Evolutionary conservation across 2,329 filamentous ascomycete genomes (phyloP).

Genomic region (Alternaria burnsii): DNA sequence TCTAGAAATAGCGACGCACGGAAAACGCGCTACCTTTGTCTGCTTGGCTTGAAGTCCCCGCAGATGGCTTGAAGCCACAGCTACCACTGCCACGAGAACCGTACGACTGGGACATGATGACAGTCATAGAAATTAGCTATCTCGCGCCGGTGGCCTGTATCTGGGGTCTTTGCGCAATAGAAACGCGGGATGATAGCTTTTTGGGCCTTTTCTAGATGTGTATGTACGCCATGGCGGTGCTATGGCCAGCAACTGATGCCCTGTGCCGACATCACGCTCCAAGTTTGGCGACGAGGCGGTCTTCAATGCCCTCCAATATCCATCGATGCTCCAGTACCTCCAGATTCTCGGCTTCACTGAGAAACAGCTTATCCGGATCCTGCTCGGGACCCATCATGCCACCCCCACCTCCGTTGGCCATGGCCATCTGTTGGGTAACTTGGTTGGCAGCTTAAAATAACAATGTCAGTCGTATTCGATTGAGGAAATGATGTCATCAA

Average conservation of each 20-base stretch:
- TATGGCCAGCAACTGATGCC: slow-evolving; percentile 14
- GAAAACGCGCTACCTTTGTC: neutral
- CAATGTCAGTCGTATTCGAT: slow-evolving; percentile 38
- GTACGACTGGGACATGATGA: slow-evolving; percentile 31
- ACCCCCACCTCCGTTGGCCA: slow-evolving; percentile 76
- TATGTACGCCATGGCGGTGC: slow-evolving; percentile 19
- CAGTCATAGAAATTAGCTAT: slow-evolving; percentile 42
- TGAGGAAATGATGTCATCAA: slow-evolving; percentile 22
- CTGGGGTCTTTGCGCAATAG: slow-evolving; percentile 23
- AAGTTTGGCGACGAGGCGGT: slow-evolving; percentile 72
- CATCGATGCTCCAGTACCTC: slow-evolving; percentile 95
- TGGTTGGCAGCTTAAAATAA: slow-evolving; percentile 79
- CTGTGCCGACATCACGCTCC: slow-evolving; percentile 26
- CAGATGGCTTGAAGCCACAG: slow-evolving; percentile 28
- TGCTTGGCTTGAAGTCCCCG: slow-evolving; percentile 19
- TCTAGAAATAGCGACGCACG: slow-evolving; percentile 10
- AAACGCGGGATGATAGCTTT: slow-evolving; percentile 37
- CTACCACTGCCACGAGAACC: slow-evolving; percentile 34
- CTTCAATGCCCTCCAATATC: slow-evolving; percentile 86
- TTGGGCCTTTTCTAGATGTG: slow-evolving; percentile 16
- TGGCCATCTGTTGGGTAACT: slow-evolving; percentile 83
- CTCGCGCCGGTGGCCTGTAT: slow-evolving; percentile 29
- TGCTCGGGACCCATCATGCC: slow-evolving; percentile 91
- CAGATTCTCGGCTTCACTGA: slow-evolving; percentile 91
- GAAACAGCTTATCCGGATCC: slow-evolving; percentile 95